These are phyloP conservation scores for Chytriomyces hyalinus DNA, from an alignment of 192 early-diverging fungal genomes.

Conservation along the genomic window DNA sequence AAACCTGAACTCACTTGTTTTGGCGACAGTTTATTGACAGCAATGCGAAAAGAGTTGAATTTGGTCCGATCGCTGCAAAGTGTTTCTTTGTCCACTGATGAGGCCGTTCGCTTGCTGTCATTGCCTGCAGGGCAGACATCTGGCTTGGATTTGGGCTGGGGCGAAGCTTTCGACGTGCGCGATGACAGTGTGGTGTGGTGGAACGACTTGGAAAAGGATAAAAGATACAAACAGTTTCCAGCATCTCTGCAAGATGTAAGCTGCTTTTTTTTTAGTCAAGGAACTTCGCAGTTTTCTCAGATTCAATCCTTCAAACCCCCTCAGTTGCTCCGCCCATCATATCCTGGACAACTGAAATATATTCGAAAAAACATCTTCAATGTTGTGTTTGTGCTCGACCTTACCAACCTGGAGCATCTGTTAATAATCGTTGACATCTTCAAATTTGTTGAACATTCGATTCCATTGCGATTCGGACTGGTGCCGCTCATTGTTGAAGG, in stretches of 20 bases:
- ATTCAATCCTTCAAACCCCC: background rate
- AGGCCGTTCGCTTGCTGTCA: slow-evolving; percentile 43
- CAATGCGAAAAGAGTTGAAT: slow-evolving; percentile 36
- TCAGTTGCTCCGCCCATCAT: slow-evolving; percentile 66
- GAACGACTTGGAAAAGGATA: slow-evolving; percentile 90
- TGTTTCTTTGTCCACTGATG: slow-evolving; percentile 25
- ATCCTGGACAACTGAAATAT: slow-evolving; percentile 74
- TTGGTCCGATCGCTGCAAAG: slow-evolving; percentile 31
- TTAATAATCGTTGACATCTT: slow-evolving; percentile 66
- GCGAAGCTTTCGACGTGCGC: slow-evolving; percentile 79
- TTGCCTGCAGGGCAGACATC: slow-evolving; percentile 21
- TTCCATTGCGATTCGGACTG: slow-evolving; percentile 89
- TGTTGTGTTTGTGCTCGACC: slow-evolving; percentile 74
- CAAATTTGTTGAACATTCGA: slow-evolving; percentile 62
- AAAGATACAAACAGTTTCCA: slow-evolving; percentile 75
- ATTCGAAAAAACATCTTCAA: slow-evolving; percentile 81
- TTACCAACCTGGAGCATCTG: slow-evolving; percentile 64
- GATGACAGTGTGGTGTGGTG: slow-evolving; percentile 79
- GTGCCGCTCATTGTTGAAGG: slow-evolving; percentile 63
- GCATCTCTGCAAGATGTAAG: slow-evolving; percentile 53
- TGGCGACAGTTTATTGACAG: slow-evolving; percentile 35
- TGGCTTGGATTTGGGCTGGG: slow-evolving; percentile 49
- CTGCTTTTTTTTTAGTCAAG: background rate
- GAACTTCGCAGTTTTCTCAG: background rate
- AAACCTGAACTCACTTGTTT: background rate